These are phyloP conservation scores for Schoenoplectus triqueter DNA, from an alignment of 202 grass and related monocot genomes.

Conservation along the genomic window DNA sequence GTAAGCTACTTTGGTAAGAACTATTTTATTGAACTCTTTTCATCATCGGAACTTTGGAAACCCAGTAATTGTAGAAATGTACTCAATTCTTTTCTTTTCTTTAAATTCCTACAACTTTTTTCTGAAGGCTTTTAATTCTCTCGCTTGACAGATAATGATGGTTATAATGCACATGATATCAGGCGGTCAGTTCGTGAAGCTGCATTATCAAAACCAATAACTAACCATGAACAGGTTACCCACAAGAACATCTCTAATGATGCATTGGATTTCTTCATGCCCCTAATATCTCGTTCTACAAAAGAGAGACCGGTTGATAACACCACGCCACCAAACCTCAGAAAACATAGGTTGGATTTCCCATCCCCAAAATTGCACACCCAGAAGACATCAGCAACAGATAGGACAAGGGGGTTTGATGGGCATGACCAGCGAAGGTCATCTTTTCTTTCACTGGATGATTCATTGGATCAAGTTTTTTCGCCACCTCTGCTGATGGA, in stretches of 20 bases:
- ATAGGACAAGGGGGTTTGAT: constrained; percentile 31
- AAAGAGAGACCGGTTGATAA: constrained; percentile 52
- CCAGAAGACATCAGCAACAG: constrained; percentile 40
- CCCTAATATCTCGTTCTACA: constrained; percentile 50
- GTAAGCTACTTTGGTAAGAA: constrained; percentile 16
- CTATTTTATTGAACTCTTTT: not conserved
- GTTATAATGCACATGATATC: constrained; percentile 62
- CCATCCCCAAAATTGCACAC: constrained; percentile 45
- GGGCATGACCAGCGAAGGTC: constrained; percentile 45
- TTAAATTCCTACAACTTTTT: not conserved
- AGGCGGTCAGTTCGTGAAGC: constrained; percentile 91
- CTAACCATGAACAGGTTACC: constrained; percentile 53
- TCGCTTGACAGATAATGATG: constrained; percentile 61
- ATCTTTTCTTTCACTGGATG: constrained; percentile 59
- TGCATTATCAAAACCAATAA: constrained; percentile 73
- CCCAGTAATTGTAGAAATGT: not conserved
- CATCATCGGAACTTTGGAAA: constrained; percentile 30
- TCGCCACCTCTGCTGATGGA: constrained; percentile 84
- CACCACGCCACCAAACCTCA: constrained; percentile 47
- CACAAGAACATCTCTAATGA: constrained; percentile 64
- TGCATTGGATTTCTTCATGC: constrained; percentile 88
- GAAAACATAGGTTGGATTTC: constrained; percentile 61
- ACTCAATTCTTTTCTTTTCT: not conserved
- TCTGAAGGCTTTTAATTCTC: constrained; percentile 24
- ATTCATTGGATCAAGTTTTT: constrained; percentile 95